A percentile compares a stretch with the other conserved stretches of the same genome.
phyloP scores from a whole-genome alignment of 176 grass and related monocot species.

The Avena sativa region DNA sequence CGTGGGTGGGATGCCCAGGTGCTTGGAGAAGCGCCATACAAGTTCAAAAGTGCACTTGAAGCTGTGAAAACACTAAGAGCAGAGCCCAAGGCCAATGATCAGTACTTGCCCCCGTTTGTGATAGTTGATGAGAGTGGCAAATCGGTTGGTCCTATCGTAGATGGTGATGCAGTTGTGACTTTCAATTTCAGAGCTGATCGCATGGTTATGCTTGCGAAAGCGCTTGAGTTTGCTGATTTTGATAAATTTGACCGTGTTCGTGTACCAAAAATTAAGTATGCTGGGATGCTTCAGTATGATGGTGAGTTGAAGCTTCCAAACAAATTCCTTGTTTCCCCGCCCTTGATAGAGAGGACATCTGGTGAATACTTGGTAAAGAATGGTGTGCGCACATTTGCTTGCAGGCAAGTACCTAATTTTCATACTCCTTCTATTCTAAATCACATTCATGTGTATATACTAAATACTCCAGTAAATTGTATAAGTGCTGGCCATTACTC shows the following conservation, averaged over 20 bases:
- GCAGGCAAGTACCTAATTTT: constrained; percentile 73
- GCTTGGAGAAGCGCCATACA: constrained; percentile 94
- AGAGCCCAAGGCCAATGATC: constrained; percentile 71
- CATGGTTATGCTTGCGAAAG: constrained; percentile 94
- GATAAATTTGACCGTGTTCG: constrained; percentile 93
- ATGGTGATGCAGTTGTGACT: constrained; percentile 98
- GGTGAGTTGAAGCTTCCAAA: constrained; percentile 88
- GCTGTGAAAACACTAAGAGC: constrained; percentile 90
- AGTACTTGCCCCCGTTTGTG: constrained; percentile 93
- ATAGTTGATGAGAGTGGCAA: constrained; percentile 90
- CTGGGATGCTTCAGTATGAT: constrained; percentile 98
- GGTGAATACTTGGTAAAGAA: constrained; percentile 99
- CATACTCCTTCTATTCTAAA: not conserved
- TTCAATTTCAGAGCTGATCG: constrained; percentile 97
- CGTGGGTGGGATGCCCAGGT: constrained; percentile 99
- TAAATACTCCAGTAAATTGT: not conserved
- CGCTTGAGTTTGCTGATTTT: constrained; percentile 92
- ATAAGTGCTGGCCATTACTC: not conserved
- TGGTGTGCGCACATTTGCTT: constrained; percentile 94
- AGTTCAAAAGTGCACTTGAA: constrained; percentile 82
- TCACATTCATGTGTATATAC: not conserved
- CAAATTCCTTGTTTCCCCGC: constrained; percentile 84
- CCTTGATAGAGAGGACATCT: constrained; percentile 95
- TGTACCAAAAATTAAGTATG: constrained; percentile 85
- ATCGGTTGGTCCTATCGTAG: constrained; percentile 83